Evolutionary conservation across 768 basidiomycete genomes (phyloP).

Genomic region (Tricholomella constricta): DNA sequence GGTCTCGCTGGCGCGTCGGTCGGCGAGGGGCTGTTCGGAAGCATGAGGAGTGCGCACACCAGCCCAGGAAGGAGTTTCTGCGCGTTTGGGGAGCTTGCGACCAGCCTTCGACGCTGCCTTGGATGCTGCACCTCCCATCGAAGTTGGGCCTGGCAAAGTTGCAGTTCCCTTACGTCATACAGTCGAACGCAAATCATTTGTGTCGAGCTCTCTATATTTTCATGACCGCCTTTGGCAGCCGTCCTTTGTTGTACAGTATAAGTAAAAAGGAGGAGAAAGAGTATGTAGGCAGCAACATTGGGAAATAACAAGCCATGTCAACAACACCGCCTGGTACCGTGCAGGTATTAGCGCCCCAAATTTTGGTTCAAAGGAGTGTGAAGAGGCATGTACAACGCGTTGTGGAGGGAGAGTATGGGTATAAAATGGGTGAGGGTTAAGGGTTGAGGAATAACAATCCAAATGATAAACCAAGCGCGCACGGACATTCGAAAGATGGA

Average conservation of each 20-base stretch:
- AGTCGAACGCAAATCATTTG: background rate
- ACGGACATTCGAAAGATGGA: conserved; percentile 29
- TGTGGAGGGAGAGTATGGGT: conserved; percentile 28
- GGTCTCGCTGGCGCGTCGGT: conserved; percentile 47
- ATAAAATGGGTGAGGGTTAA: conserved; percentile 28
- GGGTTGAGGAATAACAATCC: conserved; percentile 26
- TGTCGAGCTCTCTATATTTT: conserved; percentile 23
- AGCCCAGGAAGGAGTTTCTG: conserved; percentile 48
- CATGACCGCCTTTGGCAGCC: conserved; percentile 31
- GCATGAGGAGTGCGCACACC: conserved; percentile 41
- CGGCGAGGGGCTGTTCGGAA: conserved; percentile 16
- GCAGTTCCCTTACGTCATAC: conserved; percentile 20
- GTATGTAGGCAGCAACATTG: conserved; percentile 30
- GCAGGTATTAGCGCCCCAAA: conserved; percentile 19
- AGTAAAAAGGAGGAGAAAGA: conserved; percentile 26
- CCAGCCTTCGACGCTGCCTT: conserved; percentile 66
- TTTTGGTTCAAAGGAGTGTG: conserved; percentile 33
- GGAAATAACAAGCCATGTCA: conserved; percentile 38
- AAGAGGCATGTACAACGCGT: conserved; percentile 34
- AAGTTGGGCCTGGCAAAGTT: background rate
- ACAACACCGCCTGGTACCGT: conserved; percentile 30
- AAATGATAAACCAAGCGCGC: conserved; percentile 39
- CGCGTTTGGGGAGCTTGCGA: conserved; percentile 53
- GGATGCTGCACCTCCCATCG: conserved; percentile 65
- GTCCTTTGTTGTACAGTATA: conserved; percentile 51